Base-by-base conservation (phyloP, 2,329 filamentous ascomycete species). In the Penicillium occitanis region DNA sequence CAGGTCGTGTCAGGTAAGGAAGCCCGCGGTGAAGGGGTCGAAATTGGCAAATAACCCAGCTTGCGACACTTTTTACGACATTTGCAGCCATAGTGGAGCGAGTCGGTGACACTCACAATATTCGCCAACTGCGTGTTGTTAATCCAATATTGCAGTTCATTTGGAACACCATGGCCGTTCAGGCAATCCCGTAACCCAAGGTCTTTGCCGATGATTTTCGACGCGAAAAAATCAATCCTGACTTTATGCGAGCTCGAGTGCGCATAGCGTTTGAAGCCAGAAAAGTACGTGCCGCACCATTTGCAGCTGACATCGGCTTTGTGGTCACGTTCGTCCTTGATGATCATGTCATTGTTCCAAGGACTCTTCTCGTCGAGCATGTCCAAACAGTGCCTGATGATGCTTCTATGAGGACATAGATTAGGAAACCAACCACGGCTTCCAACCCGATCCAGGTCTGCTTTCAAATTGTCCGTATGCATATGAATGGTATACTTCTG, bases 321-420 rank as follows among this genome's bases (percentile, higher is more conserved):
- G 4, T 57, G 30, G 5, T 22, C 13, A n/a, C 7, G 25, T n/a
- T 60, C 25, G 13, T 60, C 37, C 37, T 40, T 40, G 14, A n/a
- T 2, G 11, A 46, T 46, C 57, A 46, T 60, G 14, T 33, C 40
- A 19, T 5, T n/a, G 5, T 60, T 46, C 57, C 57, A 60, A 35
- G 33, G 17, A 11, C 57, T 30, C 4, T 46, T 30, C 19, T 57
- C 33, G n/a, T 37, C 61, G 0, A 57, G 11, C 62, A 58, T 48
- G n/a, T 64, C 62, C 40, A 64, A 19, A 48, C 62, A 64, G 28
- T 64, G 51, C 8, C 51, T 25, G 25, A 55, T 5, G 13, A 64
- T 64, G 40, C 51, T 40, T 30, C 46, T 28, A 35, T 64, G 62
- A n/a, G 51, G 68, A 67, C 50, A 67, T 14, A 60, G 40, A 10